phyloP scores from a whole-genome alignment of 768 basidiomycete genomes.

The Rhizopogon sp. region DNA sequence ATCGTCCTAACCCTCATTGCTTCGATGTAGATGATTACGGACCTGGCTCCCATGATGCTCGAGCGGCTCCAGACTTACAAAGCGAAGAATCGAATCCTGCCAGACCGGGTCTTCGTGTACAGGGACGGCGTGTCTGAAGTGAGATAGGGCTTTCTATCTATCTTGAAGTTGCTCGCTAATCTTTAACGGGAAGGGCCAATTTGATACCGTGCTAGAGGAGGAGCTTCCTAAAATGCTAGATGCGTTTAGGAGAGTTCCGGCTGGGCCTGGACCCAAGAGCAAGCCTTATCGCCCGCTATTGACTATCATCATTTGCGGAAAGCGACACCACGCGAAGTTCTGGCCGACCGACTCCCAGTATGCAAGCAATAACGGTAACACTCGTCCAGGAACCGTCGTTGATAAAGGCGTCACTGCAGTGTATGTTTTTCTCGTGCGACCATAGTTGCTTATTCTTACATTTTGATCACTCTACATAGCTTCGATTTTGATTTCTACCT shows the following conservation, averaged over 20 bases:
- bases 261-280: constrained; percentile 36
- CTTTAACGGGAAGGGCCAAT: constrained; percentile 57
- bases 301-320: constrained; percentile 79
- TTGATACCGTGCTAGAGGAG: constrained; percentile 48
- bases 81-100: constrained; percentile 50
- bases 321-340: constrained; percentile 55
- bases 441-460: constrained; percentile 6
- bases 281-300: constrained; percentile 54
- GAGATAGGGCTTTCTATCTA: constrained; percentile 10
- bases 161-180: background rate
- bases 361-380: constrained; percentile 69
- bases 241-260: constrained; percentile 46
- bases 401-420: constrained; percentile 74
- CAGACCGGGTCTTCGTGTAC: constrained; percentile 66
- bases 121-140: constrained; percentile 85
- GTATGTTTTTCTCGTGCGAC: constrained; percentile 31
- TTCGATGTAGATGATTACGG: constrained; percentile 59
- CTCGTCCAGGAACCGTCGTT: constrained; percentile 73
- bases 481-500: constrained; percentile 67
- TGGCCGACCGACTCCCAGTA: constrained; percentile 46
- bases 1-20: background rate
- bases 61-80: constrained; percentile 62
- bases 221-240: constrained; percentile 61
- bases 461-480: constrained; percentile 24
- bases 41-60: constrained; percentile 60